Evolutionary conservation across 345 rosid species (phyloP), one percentile per base, ranked within the genome.

Genomic region (Euphorbia peplus): DNA sequence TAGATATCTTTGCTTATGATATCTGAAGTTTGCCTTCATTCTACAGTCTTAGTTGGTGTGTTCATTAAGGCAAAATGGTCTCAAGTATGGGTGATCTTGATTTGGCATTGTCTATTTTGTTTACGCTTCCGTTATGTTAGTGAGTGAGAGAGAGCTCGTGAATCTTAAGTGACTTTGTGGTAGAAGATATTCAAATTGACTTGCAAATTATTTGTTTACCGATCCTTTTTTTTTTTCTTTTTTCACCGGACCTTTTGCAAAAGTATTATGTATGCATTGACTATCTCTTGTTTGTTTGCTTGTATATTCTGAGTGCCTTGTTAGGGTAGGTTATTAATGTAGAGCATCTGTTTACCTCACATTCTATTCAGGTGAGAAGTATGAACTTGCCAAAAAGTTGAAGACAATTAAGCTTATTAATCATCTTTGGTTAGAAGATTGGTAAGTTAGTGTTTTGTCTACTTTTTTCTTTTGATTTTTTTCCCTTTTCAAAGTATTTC

Each of bases 371-470:
- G 99, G 97, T 70, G 97, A 95, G 76, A 95, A 95, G 85, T 95
- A 90, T 68, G 96, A 90, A 76, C 85, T 95, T 68, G 99, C 99
- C 61, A 82, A 81, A 81, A 90, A 80, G 79, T 74, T 87, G 60
- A 83, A 81, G 81, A 87, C 15, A 76, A 90, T 92, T 76, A 95
- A 88, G 76, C 84, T 95, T 68, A 87, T 92, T 42, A 92, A 92
- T 58, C 99, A 92, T 68, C 86, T 76, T 1, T 95, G 99, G 99
- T 81, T 95, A 82, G 98, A 87, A 70, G 93, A 88, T 68, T 84
- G 99, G 99, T 92, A 81, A 65, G 86, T 59, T 59, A 19, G 30
- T 21, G 52, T 63, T 52, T 61, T 37, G 24, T 55, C 32, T 24
- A 56, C 3, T 44, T 5, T 2, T 47, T 4, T 3, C 4, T 30